phyloP scores from a whole-genome alignment of 2,329 filamentous ascomycete species.

The Hymenoscyphus albidus region DNA sequence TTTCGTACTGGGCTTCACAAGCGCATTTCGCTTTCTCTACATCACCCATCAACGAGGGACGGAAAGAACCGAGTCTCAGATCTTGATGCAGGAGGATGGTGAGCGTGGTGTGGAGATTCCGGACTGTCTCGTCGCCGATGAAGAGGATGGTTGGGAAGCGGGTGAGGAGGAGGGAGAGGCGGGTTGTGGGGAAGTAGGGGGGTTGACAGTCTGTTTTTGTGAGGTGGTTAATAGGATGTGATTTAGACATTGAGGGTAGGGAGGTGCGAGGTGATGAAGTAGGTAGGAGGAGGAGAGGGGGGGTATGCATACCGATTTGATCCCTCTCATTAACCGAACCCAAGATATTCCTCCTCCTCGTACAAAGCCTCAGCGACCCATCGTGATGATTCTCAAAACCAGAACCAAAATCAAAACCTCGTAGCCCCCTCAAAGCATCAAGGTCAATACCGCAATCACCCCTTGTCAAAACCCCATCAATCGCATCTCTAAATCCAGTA shows the following conservation, averaged over 20 bases:
- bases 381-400: neutral
- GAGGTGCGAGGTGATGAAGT: neutral
- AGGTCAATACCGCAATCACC: neutral
- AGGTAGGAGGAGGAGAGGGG: neutral
- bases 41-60: conserved; percentile 38
- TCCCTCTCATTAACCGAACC: neutral
- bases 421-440: neutral
- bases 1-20: conserved; percentile 41
- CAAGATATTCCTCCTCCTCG: neutral
- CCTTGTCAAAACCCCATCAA: neutral
- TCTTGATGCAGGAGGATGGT: conserved; percentile 43
- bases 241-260: neutral
- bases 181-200: conserved; percentile 38
- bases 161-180: conserved; percentile 43
- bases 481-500: neutral
- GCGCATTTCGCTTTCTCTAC: conserved; percentile 39
- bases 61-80: conserved; percentile 38
- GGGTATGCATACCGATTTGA: neutral
- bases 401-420: too few relatives aligned
- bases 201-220: neutral
- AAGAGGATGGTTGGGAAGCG: conserved; percentile 42
- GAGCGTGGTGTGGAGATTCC: conserved; percentile 42
- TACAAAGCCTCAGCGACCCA: neutral
- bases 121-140: conserved; percentile 40
- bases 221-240: neutral